Base-by-base conservation (phyloP, 2,329 filamentous ascomycete genomes). In the Fusarium sp. region DNA sequence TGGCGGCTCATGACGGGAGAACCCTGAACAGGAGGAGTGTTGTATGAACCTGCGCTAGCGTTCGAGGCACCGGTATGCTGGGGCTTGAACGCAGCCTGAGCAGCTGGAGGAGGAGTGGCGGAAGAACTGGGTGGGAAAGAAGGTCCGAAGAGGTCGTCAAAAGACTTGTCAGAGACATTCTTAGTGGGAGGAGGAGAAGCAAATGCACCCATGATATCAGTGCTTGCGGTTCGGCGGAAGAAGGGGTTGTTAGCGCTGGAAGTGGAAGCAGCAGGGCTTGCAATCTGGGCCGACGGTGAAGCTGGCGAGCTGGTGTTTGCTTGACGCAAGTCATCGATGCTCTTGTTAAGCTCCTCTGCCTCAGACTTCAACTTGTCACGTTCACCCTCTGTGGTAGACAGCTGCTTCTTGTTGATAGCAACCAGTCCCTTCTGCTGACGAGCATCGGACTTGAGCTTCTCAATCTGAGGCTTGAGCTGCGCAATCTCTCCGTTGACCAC, bases 321-420 rank as follows among this genome's bases (percentile, higher is more conserved):
- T 78, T 85, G 88, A 74, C 85, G 85, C 56, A 83, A 81, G 65
- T 89, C 90, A 77, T 88, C 89, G 73, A 83, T 89, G 75, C 83
- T 89, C 84, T 86, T 91, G 79, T 82, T 87, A 70, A 91, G 86
- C 54, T 89, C 90, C 63, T 90, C 90, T 46, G 91, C 91, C 79
- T 98, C 95, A 3, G 85, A 83, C 83, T 94, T 95, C 42, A 97
- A 84, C 83, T 93, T 95, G 66, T 98, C 95, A 32, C 93, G 89
- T 79, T 98, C 95, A 50, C 88, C 89, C 80, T 99, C 96, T 61
- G 92, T 93, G 1, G 95, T 98, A 38, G 91, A 89, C 65, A 98
- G 85, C 82, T 99, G 96, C 83, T 99, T 99, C 86, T 97, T 98
- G 83, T 98, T 98, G 83, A 99, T 99, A 45, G 96, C 95, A 30